Evolutionary conservation across 164 flowering plant species (phyloP).

Genomic region (Pachysandra terminalis): DNA sequence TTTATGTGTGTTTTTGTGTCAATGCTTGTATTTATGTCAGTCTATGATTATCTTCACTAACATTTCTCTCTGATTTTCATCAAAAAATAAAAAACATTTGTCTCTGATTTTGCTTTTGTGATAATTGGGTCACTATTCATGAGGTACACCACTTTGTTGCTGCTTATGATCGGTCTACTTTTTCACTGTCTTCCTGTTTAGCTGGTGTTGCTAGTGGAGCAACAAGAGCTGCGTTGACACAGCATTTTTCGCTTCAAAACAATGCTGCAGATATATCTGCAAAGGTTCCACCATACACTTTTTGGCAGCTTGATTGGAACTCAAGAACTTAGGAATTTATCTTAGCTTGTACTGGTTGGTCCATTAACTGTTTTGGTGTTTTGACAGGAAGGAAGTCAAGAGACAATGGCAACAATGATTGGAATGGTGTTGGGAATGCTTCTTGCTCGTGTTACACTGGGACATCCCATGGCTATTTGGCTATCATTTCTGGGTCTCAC

Average conservation of each 20-base stretch:
- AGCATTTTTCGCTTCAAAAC: constrained; percentile 95
- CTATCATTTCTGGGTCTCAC: constrained; percentile 81
- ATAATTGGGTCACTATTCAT: background rate
- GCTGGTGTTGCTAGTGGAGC: constrained; percentile 99
- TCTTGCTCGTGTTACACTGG: constrained; percentile 77
- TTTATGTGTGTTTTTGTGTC: no score
- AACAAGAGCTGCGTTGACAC: constrained; percentile 97
- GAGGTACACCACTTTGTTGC: background rate
- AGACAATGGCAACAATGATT: constrained; percentile 92
- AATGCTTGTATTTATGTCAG: no score
- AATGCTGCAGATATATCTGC: constrained; percentile 99
- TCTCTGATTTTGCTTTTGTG: background rate
- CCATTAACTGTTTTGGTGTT: constrained; percentile 1
- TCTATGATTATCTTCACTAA: no score
- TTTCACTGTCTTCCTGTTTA: constrained; percentile 21
- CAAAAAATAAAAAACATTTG: no score
- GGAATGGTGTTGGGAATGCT: constrained; percentile 98
- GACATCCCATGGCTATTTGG: constrained; percentile 80
- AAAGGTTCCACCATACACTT: constrained; percentile 48
- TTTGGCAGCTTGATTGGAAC: constrained; percentile 5
- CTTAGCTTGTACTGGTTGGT: background rate
- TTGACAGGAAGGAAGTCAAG: constrained; percentile 96
- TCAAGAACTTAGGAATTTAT: background rate
- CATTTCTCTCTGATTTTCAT: no score
- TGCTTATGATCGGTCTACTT: constrained; percentile 9